Evolutionary conservation across 306 rosid genomes (phyloP).

Genomic region (Cicer yamashitae): DNA sequence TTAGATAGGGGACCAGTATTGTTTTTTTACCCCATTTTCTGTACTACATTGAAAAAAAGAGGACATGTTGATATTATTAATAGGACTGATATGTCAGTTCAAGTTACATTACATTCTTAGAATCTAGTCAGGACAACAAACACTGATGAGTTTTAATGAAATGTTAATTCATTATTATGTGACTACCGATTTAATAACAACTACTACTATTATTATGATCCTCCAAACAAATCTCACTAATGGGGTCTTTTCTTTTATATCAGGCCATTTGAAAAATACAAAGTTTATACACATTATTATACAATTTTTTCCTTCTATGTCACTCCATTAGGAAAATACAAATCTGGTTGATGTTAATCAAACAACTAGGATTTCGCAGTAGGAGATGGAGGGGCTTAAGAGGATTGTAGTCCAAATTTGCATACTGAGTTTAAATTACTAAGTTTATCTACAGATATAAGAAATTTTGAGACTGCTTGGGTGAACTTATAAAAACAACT

Average conservation of each 20-base stretch:
- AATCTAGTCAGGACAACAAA: constrained; percentile 8
- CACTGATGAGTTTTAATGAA: not conserved
- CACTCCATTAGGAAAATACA: not conserved
- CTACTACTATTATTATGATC: not conserved
- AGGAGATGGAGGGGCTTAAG: not conserved
- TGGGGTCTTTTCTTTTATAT: constrained; percentile 10
- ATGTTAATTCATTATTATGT: not conserved
- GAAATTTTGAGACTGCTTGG: too few relatives aligned
- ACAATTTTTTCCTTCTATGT: not conserved
- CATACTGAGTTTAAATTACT: not conserved
- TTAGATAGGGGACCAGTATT: constrained; percentile 25
- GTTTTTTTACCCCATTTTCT: not conserved
- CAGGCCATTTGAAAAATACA: constrained; percentile 37
- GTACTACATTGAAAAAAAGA: not conserved
- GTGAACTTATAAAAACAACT: too few relatives aligned
- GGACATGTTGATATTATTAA: constrained; percentile 21
- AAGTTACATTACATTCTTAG: not conserved
- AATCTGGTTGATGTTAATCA: not conserved
- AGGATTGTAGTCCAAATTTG: constrained; percentile 1
- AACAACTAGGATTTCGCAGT: not conserved
- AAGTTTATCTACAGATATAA: too few relatives aligned
- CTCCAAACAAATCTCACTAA: constrained; percentile 22
- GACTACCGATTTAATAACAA: not conserved
- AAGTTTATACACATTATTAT: not conserved
- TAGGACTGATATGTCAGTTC: not conserved